Percentiles rank a stretch among this genome's conserved stretches.
phyloP scores from a whole-genome alignment of 2,329 filamentous ascomycete species.

The Sclerotinia minor region DNA sequence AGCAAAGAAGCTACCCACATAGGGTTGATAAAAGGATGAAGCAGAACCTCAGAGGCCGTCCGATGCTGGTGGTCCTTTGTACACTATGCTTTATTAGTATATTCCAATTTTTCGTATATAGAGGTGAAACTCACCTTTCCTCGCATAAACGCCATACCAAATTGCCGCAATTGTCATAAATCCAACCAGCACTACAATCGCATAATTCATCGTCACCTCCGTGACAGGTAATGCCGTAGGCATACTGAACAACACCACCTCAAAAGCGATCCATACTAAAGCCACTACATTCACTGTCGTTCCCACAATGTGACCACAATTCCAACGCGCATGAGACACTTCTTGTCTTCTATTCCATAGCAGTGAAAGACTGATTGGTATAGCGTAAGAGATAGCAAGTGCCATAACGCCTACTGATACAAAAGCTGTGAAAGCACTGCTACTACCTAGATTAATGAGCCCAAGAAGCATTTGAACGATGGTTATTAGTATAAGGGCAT shows the following conservation, averaged over 20 bases:
- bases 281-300: constrained; percentile 59
- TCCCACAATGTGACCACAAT: constrained; percentile 58
- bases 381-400: constrained; percentile 70
- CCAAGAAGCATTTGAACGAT: constrained; percentile 66
- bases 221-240: constrained; percentile 60
- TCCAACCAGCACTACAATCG: constrained; percentile 53
- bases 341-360: constrained; percentile 60
- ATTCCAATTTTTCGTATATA: neutral
- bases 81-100: constrained; percentile 27
- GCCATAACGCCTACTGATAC: constrained; percentile 70
- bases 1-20: neutral
- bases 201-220: constrained; percentile 56
- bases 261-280: constrained; percentile 57
- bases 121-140: constrained; percentile 47
- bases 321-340: constrained; percentile 57
- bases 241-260: constrained; percentile 64
- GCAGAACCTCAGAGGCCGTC: constrained; percentile 28
- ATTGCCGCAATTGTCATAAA: constrained; percentile 52
- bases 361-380: constrained; percentile 70
- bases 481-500: constrained; percentile 62
- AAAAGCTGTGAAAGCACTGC: constrained; percentile 69
- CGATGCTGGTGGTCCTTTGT: constrained; percentile 33
- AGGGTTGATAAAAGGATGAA: neutral
- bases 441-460: constrained; percentile 67
- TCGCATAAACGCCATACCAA: constrained; percentile 54